A percentile compares a stretch with the other conserved stretches of the same genome.
phyloP scores from a whole-genome alignment of 768 basidiomycete genomes.

The Filobasidium floriforme region DNA sequence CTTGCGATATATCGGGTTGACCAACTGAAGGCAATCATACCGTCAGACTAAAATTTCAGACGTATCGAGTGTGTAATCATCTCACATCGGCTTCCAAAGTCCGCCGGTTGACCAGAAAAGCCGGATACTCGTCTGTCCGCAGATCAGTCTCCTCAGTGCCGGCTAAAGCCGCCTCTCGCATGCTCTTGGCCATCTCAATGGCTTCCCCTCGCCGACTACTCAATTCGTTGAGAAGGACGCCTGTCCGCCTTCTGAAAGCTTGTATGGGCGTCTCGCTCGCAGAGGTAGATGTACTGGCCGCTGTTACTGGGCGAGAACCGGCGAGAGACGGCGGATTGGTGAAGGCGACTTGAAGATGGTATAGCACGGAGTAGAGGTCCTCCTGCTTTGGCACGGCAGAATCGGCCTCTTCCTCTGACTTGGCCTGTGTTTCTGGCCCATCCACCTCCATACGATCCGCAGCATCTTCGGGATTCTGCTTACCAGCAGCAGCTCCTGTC shows the following conservation, averaged over 20 bases:
- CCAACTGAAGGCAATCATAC: background rate
- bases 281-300: no score
- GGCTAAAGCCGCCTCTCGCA: background rate
- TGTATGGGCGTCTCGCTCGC: background rate
- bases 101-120: background rate
- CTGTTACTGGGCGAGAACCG: background rate
- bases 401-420: background rate
- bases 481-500: background rate
- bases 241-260: slow-evolving; percentile 1
- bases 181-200: background rate
- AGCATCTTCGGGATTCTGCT: background rate
- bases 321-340: background rate
- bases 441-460: slow-evolving; percentile 6
- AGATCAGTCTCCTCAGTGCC: background rate
- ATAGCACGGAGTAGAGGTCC: background rate
- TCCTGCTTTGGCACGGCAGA: background rate
- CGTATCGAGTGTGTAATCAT: no score
- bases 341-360: background rate
- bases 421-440: background rate
- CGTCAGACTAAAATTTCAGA: background rate
- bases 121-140: background rate
- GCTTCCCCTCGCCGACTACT: background rate
- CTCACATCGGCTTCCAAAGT: background rate
- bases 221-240: background rate
- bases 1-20: slow-evolving; percentile 7